Conservation (phyloP, 805 yeast species). For the Jamesozyma jinghongensis region DNA sequence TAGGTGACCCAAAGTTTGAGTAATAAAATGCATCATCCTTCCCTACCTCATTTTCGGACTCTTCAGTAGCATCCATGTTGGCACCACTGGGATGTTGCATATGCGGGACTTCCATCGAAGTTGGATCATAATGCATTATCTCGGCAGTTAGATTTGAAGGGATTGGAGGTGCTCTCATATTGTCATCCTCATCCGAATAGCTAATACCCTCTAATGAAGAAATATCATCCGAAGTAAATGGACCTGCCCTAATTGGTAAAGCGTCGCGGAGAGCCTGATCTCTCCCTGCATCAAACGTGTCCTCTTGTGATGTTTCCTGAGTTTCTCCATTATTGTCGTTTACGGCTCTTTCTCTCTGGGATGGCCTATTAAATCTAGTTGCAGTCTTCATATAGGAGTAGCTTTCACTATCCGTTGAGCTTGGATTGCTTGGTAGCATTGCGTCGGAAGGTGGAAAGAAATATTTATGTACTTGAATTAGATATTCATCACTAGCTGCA, state of each 20-base stretch:
- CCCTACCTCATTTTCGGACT: not conserved
- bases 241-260: not conserved
- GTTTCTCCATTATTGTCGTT: too few species aligned
- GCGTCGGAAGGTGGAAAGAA: slow-evolving; percentile 16
- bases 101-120: not conserved
- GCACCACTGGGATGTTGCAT: not conserved
- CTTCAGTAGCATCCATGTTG: slow-evolving; percentile 1
- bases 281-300: too few species aligned
- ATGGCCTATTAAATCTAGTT: too few species aligned
- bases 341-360: too few species aligned
- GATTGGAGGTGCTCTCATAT: too few species aligned
- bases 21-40: slow-evolving; percentile 2
- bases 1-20: slow-evolving; percentile 1
- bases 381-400: too few species aligned
- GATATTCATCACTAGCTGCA: slow-evolving; percentile 23
- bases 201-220: not conserved
- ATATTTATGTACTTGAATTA: slow-evolving; percentile 25
- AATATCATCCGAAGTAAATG: not conserved
- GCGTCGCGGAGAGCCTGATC: too few species aligned
- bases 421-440: too few species aligned
- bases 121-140: not conserved
- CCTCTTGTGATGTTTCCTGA: too few species aligned
- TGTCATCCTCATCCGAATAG: not conserved
- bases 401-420: too few species aligned
- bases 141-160: too few species aligned